These are phyloP conservation scores for Ogataea neopini DNA, from an alignment of 805 yeast species.

Conservation along the genomic window DNA sequence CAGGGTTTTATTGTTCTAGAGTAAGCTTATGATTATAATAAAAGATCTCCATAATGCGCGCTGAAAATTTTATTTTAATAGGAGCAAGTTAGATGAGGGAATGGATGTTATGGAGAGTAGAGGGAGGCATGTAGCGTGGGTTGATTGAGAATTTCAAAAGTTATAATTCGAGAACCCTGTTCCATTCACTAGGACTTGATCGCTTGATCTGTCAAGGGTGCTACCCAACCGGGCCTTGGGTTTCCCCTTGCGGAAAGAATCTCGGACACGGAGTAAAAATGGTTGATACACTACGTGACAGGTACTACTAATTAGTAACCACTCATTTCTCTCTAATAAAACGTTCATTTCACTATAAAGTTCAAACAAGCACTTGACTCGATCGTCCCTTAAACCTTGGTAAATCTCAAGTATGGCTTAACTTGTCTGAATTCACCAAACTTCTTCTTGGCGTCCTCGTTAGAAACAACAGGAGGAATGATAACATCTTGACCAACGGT, in stretches of 20 bases:
- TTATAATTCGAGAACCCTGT: no score
- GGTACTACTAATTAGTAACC: no score
- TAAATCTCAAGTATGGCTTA: constrained; percentile 87
- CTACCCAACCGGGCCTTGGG: no score
- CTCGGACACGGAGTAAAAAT: neutral
- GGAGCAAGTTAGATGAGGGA: neutral
- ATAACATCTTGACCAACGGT: constrained; percentile 86
- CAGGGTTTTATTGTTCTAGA: neutral
- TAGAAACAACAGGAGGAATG: constrained; percentile 82
- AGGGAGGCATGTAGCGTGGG: no score
- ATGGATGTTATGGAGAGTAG: neutral
- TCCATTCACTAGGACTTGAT: no score
- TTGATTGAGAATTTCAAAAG: no score
- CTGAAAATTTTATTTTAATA: neutral
- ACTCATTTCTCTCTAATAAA: no score
- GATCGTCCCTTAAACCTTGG: constrained; percentile 36
- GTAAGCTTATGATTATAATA: neutral
- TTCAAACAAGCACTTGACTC: neutral
- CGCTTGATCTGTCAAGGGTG: no score
- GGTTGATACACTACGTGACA: constrained; percentile 1
- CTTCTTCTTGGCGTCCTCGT: constrained; percentile 76
- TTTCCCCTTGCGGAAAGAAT: neutral
- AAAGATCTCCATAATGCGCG: constrained; percentile 3
- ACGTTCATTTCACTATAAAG: neutral
- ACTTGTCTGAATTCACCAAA: constrained; percentile 84